These are phyloP conservation scores for Plasmodium yoelii DNA, from an alignment of 169 alveolate genomes.

Conservation along the genomic window DNA sequence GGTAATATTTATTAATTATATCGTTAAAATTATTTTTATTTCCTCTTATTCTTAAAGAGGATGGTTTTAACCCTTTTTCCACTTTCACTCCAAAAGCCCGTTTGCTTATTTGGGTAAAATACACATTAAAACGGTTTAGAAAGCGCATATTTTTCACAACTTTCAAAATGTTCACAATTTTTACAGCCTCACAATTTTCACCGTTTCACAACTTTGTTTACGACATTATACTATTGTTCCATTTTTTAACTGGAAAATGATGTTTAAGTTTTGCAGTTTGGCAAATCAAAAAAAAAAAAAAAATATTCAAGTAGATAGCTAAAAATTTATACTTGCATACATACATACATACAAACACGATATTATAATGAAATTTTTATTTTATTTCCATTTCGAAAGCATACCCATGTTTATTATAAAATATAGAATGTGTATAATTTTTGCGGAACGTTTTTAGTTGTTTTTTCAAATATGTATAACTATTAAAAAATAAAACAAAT, in stretches of 20 bases:
- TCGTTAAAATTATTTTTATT: slow-evolving; percentile 59
- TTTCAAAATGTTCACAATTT: background rate
- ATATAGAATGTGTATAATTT: too few species aligned
- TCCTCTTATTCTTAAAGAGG: slow-evolving; percentile 34
- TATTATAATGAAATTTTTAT: background rate
- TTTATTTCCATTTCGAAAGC: background rate
- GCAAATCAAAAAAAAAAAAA: background rate
- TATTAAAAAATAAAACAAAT: background rate
- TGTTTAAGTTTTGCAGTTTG: too few species aligned
- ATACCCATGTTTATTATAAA: too few species aligned
- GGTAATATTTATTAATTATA: slow-evolving; percentile 49
- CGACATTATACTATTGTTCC: too few species aligned
- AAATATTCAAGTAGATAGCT: background rate
- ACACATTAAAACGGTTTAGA: background rate
- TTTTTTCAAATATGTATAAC: too few species aligned
- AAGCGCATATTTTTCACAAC: slow-evolving; percentile 9
- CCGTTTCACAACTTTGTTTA: background rate
- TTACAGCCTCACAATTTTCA: background rate
- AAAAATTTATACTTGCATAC: background rate
- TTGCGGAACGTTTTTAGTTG: too few species aligned
- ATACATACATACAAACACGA: background rate
- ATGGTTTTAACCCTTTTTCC: slow-evolving; percentile 39
- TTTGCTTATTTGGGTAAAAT: slow-evolving; percentile 3
- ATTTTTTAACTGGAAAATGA: too few species aligned
- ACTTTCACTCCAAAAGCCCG: slow-evolving; percentile 17